Evolutionary conservation across 2,329 filamentous ascomycete species (phyloP), one percentile per base, ranked within the genome.

Genomic region (Knufia fluminis): DNA sequence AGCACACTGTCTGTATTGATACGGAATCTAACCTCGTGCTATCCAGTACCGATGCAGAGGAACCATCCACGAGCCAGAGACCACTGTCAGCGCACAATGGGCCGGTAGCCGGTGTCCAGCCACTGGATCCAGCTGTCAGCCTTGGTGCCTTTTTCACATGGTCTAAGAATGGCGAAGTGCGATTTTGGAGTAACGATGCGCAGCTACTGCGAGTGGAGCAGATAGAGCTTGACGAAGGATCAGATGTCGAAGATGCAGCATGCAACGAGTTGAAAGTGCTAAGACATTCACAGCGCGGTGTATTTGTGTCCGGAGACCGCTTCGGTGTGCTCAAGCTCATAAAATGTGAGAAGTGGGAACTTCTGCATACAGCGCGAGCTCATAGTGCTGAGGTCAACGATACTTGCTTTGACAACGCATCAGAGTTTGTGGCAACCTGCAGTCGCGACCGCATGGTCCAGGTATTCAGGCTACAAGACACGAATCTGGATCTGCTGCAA

Each of bases 371-470:
- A 55, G 83, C 83, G 36, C 92, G 94, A 63, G 92, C 90, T 23
- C 92, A 98, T 63, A 79, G 85, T 3, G 82, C 82, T 6, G 88
- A 96, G 60, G 85, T 94, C 54, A 87, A 87, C 33, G 85, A 85
- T 59, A 83, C 97, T 57, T 79, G 83, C 17, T 73, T 94, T 3
- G 80, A 81, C 59, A 72, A 76, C 1, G 71, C 76, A 1, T 74
- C 71, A 41, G 76, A 80, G 31, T 71, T 95, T 40, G 74, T 97
- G 58, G 91, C 86, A 16, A 89, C 83, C 9, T 90, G 85, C 62
- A 86, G 88, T 31, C 78, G 92, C 56, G 92, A 98, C 66, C 83
- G 92, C 45, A 95, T 85, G n/a, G 79, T 91, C 1, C 92, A 98
- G 64, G 71, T 98, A n/a, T 97, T 96, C 63, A 75, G 79, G 52